Percentiles rank a stretch among this genome's conserved stretches.
Conservation (phyloP, 352 stramenopile genomes). For the Phytophthora tubulina region DNA sequence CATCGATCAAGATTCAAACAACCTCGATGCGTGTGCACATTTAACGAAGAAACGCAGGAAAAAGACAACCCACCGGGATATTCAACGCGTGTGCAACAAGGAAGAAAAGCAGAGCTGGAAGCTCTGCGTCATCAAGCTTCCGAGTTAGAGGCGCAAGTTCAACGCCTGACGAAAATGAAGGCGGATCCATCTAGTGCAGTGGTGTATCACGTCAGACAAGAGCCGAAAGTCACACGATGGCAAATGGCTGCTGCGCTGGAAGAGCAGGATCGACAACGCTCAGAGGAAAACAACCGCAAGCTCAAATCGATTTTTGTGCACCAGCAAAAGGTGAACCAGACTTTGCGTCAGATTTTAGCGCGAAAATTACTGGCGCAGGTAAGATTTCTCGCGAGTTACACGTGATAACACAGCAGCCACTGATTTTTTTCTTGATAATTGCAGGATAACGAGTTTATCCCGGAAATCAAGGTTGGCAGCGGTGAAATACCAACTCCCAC, state of each 20-base stretch:
- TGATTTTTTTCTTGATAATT: neutral
- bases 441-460: conserved; percentile 22
- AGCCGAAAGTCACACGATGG: neutral
- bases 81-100: conserved; percentile 13
- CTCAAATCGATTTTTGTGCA: conserved; percentile 22
- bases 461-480: too few species aligned
- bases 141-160: conserved; percentile 11
- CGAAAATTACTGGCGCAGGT: too few species aligned
- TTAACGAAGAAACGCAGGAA: conserved; percentile 8
- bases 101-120: conserved; percentile 14
- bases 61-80: conserved; percentile 21
- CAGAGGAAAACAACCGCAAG: conserved; percentile 25
- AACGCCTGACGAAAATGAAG: conserved; percentile 5
- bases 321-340: conserved; percentile 26
- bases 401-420: too few species aligned
- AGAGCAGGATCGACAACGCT: conserved; percentile 12
- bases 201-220: too few species aligned
- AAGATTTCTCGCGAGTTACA: too few species aligned
- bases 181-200: neutral
- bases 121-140: too few species aligned
- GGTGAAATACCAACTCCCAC: too few species aligned
- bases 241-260: conserved; percentile 13
- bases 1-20: neutral
- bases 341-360: conserved; percentile 7
- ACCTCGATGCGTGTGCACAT: too few species aligned